These are phyloP conservation scores for Aspergillus aculeatus DNA, from an alignment of 2,329 filamentous ascomycete species.

Conservation along the genomic window DNA sequence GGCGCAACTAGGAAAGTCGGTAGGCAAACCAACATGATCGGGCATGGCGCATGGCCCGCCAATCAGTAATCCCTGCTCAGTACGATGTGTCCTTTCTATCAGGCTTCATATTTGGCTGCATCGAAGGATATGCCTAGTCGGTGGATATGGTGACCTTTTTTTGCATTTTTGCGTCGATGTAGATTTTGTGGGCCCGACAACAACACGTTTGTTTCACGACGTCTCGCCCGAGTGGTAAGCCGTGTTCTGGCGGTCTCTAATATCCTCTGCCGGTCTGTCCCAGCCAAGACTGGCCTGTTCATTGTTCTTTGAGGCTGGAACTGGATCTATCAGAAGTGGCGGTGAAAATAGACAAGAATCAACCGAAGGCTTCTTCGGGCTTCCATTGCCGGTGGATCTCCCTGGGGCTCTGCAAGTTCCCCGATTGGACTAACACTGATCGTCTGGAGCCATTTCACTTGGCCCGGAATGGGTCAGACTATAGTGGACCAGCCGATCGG, in stretches of 20 bases:
- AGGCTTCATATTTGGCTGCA: neutral
- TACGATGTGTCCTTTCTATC: neutral
- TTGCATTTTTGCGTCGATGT: neutral
- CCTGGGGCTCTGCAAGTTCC: slow-evolving; percentile 4
- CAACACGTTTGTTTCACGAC: neutral
- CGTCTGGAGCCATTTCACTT: slow-evolving; percentile 7
- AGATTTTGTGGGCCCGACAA: neutral
- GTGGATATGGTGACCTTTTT: neutral
- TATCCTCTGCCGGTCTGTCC: neutral
- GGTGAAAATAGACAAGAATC: slow-evolving; percentile 3
- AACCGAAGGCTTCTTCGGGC: neutral
- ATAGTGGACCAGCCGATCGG: slow-evolving; percentile 6
- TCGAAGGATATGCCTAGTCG: neutral
- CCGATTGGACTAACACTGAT: slow-evolving; percentile 8
- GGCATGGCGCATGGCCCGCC: neutral
- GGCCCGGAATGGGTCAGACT: slow-evolving; percentile 1
- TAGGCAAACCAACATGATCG: slow-evolving; percentile 6
- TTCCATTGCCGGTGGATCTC: slow-evolving; percentile 1
- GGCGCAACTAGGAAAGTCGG: neutral
- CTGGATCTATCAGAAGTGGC: slow-evolving; percentile 4
- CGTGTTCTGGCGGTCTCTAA: neutral
- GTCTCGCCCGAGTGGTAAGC: neutral
- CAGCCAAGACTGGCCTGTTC: neutral
- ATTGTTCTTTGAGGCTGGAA: slow-evolving; percentile 1
- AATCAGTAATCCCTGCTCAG: neutral